A percentile compares a stretch with the other conserved stretches of the same genome.
Conservation (phyloP, 2,329 filamentous ascomycete genomes). For the Fusarium sp. region DNA sequence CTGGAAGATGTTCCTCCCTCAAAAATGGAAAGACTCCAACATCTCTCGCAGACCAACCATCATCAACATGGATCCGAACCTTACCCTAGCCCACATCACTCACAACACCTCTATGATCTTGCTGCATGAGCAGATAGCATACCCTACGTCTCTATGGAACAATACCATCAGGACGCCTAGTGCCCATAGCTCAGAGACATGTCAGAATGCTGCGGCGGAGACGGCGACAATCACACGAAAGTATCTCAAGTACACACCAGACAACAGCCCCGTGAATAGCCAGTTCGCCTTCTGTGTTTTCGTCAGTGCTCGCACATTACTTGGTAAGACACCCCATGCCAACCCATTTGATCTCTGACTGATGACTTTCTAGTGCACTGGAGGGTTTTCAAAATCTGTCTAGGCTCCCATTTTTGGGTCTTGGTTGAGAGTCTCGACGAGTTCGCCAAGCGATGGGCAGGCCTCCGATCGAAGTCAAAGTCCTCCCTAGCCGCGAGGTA, state of each 20-base stretch:
- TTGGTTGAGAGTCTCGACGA: slow-evolving; percentile 48
- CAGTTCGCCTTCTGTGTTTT: slow-evolving; percentile 63
- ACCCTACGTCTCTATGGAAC: slow-evolving; percentile 51
- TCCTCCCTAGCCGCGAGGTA: slow-evolving; percentile 23
- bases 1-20: slow-evolving; percentile 52
- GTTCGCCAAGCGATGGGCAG: slow-evolving; percentile 49
- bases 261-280: slow-evolving; percentile 29
- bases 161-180: slow-evolving; percentile 53
- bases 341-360: accelerated
- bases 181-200: slow-evolving; percentile 62
- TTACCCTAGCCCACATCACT: slow-evolving; percentile 62
- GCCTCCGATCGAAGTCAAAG: neutral
- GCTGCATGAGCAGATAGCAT: slow-evolving; percentile 62
- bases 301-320: slow-evolving; percentile 58
- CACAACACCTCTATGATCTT: slow-evolving; percentile 64
- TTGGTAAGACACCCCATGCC: slow-evolving; percentile 33
- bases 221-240: slow-evolving; percentile 60
- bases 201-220: slow-evolving; percentile 59
- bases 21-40: slow-evolving; percentile 53
- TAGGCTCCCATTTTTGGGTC: slow-evolving; percentile 46
- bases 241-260: slow-evolving; percentile 56
- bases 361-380: slow-evolving; percentile 27
- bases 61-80: slow-evolving; percentile 60
- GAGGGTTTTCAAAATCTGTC: slow-evolving; percentile 31
- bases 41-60: slow-evolving; percentile 44